Evolutionary conservation across 495 filamentous ascomycete species (phyloP).

Genomic region (Parachaetomium inaequale): DNA sequence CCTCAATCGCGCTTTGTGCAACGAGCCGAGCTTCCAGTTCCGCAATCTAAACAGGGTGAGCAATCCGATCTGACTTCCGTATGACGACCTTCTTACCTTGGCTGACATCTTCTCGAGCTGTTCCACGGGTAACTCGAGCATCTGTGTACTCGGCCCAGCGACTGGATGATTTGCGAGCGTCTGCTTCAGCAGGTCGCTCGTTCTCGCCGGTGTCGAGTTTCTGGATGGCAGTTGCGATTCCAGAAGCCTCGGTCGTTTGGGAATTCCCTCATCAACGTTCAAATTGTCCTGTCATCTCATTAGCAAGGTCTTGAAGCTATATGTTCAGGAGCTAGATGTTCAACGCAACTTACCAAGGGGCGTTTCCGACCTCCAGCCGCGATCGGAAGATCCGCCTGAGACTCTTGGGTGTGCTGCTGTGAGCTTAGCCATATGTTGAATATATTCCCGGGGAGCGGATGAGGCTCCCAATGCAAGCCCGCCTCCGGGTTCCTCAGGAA

Average conservation of each 20-base stretch:
- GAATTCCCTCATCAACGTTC: conserved; percentile 28
- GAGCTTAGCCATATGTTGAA: conserved; percentile 35
- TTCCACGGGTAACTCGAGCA: conserved; percentile 32
- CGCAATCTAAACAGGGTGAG: conserved; percentile 25
- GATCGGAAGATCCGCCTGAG: conserved; percentile 9
- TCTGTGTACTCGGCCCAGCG: neutral
- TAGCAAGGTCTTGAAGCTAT: neutral
- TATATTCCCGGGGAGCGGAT: conserved; percentile 34
- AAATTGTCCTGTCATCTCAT: conserved; percentile 27
- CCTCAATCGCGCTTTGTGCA: conserved; percentile 25
- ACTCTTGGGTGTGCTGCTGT: conserved; percentile 15
- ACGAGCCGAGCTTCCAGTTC: conserved; percentile 29
- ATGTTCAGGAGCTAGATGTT: neutral
- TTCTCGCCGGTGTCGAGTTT: conserved; percentile 13
- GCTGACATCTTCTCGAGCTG: conserved; percentile 37
- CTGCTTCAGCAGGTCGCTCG: conserved; percentile 29
- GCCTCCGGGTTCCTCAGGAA: conserved; percentile 32
- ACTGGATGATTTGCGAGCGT: conserved; percentile 18
- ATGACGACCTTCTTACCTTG: conserved; percentile 25
- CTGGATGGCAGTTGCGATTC: conserved; percentile 14
- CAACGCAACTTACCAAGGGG: conserved; percentile 32
- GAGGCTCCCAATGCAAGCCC: conserved; percentile 36
- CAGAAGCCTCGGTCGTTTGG: conserved; percentile 24
- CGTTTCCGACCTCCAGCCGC: conserved; percentile 36
- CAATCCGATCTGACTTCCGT: neutral